Evolutionary conservation across 1,284 basidiomycete species (phyloP).

Genomic region (Boletus semigastroideus): DNA sequence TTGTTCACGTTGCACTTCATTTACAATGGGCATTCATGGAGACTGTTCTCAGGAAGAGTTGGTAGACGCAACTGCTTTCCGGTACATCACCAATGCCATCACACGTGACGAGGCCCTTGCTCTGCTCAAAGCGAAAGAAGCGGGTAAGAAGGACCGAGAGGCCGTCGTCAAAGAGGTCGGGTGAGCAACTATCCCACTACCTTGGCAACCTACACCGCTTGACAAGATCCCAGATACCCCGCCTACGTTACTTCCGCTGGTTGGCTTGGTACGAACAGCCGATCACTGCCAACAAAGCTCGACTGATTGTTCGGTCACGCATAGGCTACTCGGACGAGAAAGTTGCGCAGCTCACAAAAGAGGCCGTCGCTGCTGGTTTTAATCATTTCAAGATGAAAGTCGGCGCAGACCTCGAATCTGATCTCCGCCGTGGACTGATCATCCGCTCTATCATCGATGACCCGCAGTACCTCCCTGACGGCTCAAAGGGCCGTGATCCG

Average conservation of each 20-base stretch:
- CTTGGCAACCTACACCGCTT: not conserved
- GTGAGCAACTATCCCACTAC: conserved; percentile 29
- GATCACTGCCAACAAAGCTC: not conserved
- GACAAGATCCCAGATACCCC: conserved; percentile 64
- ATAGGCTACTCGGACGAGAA: conserved; percentile 84
- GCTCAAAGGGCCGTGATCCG: conserved; percentile 58
- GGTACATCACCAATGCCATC: conserved; percentile 93
- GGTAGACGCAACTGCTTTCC: conserved; percentile 80
- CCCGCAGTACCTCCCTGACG: conserved; percentile 67
- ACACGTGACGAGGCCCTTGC: conserved; percentile 87
- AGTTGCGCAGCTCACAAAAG: conserved; percentile 81
- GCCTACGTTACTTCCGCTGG: conserved; percentile 95
- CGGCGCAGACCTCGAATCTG: conserved; percentile 78
- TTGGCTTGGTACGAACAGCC: conserved; percentile 65
- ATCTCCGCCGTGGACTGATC: conserved; percentile 83
- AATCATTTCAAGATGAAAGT: conserved; percentile 99
- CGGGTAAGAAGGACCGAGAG: conserved; percentile 78
- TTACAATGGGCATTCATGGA: not conserved
- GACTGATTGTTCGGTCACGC: conserved; percentile 2
- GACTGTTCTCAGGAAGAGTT: conserved; percentile 68
- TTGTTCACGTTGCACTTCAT: not conserved
- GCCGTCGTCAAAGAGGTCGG: conserved; percentile 66
- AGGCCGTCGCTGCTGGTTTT: conserved; percentile 84
- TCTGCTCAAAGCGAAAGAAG: conserved; percentile 77
- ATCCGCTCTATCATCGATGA: conserved; percentile 95